A percentile compares a stretch with the other conserved stretches of the same genome.
Evolutionary conservation across 2,329 filamentous ascomycete species (phyloP).

Genomic region (Diaporthe vaccinii): DNA sequence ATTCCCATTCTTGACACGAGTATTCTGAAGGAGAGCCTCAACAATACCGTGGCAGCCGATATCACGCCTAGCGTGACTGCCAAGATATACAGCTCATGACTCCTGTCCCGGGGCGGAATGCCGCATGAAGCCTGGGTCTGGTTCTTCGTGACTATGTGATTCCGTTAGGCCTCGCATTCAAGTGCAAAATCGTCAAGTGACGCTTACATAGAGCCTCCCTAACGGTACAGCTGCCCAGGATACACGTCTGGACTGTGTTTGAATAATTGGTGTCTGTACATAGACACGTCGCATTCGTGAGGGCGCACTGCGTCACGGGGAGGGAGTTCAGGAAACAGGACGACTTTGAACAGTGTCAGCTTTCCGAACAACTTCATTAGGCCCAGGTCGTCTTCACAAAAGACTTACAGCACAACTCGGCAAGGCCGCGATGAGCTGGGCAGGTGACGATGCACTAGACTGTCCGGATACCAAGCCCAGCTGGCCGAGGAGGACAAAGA

Average conservation of each 20-base stretch:
- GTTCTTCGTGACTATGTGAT: slow-evolving; percentile 30
- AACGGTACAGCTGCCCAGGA: slow-evolving; percentile 23
- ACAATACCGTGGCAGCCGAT: slow-evolving; percentile 16
- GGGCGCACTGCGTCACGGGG: slow-evolving; percentile 25
- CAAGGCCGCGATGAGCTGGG: slow-evolving; percentile 9
- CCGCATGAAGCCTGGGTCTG: slow-evolving; percentile 31
- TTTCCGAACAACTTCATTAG: not conserved
- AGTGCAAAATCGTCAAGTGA: not conserved
- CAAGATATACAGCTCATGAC: not conserved
- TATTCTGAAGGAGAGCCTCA: slow-evolving; percentile 41
- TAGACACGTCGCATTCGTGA: slow-evolving; percentile 36
- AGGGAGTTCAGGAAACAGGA: slow-evolving; percentile 15
- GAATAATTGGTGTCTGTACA: slow-evolving; percentile 15
- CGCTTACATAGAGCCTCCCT: slow-evolving; percentile 33
- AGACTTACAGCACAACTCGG: slow-evolving; percentile 21
- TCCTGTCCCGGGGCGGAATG: not conserved
- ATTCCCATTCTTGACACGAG: slow-evolving; percentile 34
- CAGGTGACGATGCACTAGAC: not conserved
- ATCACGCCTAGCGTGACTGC: slow-evolving; percentile 31
- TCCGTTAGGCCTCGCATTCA: not conserved
- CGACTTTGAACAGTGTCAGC: not conserved
- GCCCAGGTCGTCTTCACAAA: not conserved
- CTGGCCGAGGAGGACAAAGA: slow-evolving; percentile 9
- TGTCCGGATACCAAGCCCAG: slow-evolving; percentile 9
- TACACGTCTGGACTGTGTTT: slow-evolving; percentile 6